These are phyloP conservation scores for Pyrenula aspistea DNA, from an alignment of 495 filamentous ascomycete species.

Conservation along the genomic window DNA sequence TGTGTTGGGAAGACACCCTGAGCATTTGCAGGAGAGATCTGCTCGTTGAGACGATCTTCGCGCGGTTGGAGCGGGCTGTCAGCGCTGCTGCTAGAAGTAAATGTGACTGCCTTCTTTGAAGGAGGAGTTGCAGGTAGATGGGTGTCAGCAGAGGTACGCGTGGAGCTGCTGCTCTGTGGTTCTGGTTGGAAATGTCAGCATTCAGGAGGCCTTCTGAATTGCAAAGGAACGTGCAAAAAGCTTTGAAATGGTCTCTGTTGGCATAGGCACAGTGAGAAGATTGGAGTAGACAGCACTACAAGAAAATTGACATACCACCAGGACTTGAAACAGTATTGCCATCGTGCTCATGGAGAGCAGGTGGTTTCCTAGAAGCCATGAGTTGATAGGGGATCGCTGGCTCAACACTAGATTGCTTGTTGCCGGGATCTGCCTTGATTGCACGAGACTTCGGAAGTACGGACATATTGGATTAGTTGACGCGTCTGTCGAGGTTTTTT, in stretches of 20 bases:
- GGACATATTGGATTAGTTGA: too few species aligned
- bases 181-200: too few species aligned
- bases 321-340: background rate
- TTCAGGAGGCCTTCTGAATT: too few species aligned
- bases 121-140: background rate
- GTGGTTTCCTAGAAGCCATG: background rate
- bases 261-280: background rate
- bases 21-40: slow-evolving; percentile 33
- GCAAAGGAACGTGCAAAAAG: background rate
- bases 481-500: too few species aligned
- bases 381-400: background rate
- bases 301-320: background rate
- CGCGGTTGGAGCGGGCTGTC: slow-evolving; percentile 4
- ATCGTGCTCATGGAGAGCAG: background rate
- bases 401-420: too few species aligned
- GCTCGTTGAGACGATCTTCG: slow-evolving; percentile 10
- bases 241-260: background rate
- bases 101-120: slow-evolving; percentile 5
- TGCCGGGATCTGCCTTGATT: too few species aligned
- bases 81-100: background rate
- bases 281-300: background rate
- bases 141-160: too few species aligned
- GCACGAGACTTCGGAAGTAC: too few species aligned
- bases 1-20: slow-evolving; percentile 40
- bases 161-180: too few species aligned